These are phyloP conservation scores for Colletotrichum noveboracense DNA, from an alignment of 2,329 filamentous ascomycete genomes.

Conservation along the genomic window DNA sequence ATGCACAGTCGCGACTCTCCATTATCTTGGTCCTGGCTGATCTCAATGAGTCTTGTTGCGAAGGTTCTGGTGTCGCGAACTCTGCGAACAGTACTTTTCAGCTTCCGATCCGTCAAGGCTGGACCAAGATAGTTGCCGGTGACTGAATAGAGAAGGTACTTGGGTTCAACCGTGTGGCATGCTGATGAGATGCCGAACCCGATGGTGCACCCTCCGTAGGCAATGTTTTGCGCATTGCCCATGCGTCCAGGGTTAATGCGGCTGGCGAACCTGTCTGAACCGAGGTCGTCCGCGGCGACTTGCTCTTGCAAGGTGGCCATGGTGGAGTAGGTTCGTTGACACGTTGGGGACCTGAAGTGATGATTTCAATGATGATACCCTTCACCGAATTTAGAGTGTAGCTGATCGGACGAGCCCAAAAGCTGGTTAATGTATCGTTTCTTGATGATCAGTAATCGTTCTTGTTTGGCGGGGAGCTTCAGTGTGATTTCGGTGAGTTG, in stretches of 20 bases:
- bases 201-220: constrained; percentile 51
- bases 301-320: constrained; percentile 16
- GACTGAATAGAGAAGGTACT: constrained; percentile 49
- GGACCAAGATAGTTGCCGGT: constrained; percentile 53
- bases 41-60: constrained; percentile 49
- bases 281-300: constrained; percentile 5
- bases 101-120: constrained; percentile 40
- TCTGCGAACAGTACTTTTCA: constrained; percentile 39
- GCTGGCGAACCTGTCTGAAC: constrained; percentile 28
- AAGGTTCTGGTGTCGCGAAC: constrained; percentile 52
- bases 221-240: constrained; percentile 37
- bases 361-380: neutral
- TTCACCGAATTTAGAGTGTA: neutral
- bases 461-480: neutral
- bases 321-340: neutral
- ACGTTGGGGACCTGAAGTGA: neutral
- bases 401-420: neutral
- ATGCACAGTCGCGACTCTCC: constrained; percentile 42
- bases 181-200: constrained; percentile 46
- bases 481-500: neutral
- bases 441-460: neutral
- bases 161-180: constrained; percentile 36
- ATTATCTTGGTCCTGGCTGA: constrained; percentile 44
- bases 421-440: neutral
- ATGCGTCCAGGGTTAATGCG: constrained; percentile 30